These are phyloP conservation scores for Albizia julibrissin DNA, from an alignment of 306 rosid genomes.

Conservation along the genomic window DNA sequence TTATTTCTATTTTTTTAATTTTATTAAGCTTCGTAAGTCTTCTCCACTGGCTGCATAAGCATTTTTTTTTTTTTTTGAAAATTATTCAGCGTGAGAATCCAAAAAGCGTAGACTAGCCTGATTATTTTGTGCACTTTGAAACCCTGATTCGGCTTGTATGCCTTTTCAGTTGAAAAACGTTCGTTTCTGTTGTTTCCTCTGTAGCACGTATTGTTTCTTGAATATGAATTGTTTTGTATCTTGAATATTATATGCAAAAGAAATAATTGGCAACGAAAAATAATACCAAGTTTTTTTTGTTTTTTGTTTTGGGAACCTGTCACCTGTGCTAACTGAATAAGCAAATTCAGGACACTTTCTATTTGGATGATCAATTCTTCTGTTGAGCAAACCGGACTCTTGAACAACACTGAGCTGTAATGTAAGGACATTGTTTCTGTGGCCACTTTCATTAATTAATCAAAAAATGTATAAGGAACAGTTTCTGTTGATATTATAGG, in stretches of 20 bases:
- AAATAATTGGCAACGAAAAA: background rate
- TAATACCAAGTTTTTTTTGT: background rate
- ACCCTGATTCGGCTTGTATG: slow-evolving; percentile 6
- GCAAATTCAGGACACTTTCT: slow-evolving; percentile 22
- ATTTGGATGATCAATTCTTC: background rate
- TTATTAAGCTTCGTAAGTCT: no score
- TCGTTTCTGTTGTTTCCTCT: background rate
- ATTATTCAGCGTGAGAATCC: background rate
- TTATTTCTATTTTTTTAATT: background rate
- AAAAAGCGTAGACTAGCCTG: slow-evolving; percentile 23
- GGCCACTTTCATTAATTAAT: slow-evolving; percentile 12
- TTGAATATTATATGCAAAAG: background rate
- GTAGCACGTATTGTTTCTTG: background rate
- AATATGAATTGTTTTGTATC: background rate
- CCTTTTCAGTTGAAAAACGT: background rate
- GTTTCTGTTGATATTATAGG: slow-evolving; percentile 29
- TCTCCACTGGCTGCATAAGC: background rate
- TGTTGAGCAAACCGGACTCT: background rate
- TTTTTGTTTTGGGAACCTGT: no score
- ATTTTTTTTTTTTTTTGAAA: slow-evolving; percentile 25
- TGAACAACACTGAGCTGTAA: background rate
- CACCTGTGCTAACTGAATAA: slow-evolving; percentile 8
- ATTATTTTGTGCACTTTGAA: slow-evolving; percentile 13
- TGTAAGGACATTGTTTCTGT: slow-evolving; percentile 27
- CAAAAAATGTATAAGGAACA: background rate